A percentile compares a stretch with the other conserved stretches of the same genome.
phyloP scores from a whole-genome alignment of 106 monocot species.

The Dendrobium huoshanense region DNA sequence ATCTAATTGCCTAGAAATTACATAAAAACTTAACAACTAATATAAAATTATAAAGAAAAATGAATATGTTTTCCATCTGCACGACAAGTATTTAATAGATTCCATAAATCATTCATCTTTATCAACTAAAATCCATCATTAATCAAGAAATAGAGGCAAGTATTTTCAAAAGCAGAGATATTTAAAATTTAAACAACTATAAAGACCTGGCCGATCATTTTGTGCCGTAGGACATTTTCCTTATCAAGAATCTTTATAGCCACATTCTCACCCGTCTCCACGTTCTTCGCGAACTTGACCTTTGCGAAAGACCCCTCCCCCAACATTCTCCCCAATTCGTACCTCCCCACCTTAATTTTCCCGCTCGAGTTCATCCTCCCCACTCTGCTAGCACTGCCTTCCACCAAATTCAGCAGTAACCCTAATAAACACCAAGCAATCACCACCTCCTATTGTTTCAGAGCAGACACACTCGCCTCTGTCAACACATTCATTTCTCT shows the following conservation, averaged over 20 bases:
- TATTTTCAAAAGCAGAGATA: neutral
- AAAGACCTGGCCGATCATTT: conserved; percentile 77
- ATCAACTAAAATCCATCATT: neutral
- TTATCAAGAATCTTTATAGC: conserved; percentile 95
- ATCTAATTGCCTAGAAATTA: neutral
- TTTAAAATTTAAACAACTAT: neutral
- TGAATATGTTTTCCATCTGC: neutral
- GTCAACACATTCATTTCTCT: neutral
- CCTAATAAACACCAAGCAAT: neutral
- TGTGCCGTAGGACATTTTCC: conserved; percentile 68
- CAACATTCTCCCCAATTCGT: conserved; percentile 84
- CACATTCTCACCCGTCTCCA: conserved; percentile 54
- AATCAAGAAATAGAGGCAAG: neutral
- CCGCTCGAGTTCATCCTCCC: conserved; percentile 11
- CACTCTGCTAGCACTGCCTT: neutral
- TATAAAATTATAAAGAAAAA: neutral
- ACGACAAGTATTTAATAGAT: neutral
- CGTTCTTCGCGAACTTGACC: conserved; percentile 85
- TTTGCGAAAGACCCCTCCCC: conserved; percentile 90
- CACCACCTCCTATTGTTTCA: conserved; percentile 60
- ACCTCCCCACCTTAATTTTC: conserved; percentile 70
- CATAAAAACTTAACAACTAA: neutral
- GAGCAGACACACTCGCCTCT: too few species aligned
- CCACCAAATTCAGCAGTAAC: too few species aligned
- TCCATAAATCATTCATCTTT: neutral